These are phyloP conservation scores for Suhomyces yuchorum DNA, from an alignment of 1,139 yeast genomes.

Conservation along the genomic window DNA sequence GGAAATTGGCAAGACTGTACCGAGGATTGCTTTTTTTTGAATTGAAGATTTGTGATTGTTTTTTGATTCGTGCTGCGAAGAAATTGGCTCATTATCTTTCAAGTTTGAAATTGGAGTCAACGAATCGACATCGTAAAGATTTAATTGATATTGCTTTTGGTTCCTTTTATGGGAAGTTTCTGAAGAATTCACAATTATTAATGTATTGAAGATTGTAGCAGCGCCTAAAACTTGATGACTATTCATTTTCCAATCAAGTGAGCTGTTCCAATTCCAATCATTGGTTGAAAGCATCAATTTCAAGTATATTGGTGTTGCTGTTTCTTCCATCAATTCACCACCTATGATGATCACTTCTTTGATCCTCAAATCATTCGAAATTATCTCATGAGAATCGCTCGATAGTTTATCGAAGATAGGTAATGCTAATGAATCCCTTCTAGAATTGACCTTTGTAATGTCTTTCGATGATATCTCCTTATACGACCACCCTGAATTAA, in stretches of 20 bases:
- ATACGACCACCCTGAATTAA: conserved; percentile 61
- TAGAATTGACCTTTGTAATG: conserved; percentile 41
- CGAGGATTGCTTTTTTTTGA: conserved; percentile 35
- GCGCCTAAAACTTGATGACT: conserved; percentile 40
- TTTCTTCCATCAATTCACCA: conserved; percentile 32
- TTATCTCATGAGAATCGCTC: conserved; percentile 20
- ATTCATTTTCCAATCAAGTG: conserved; percentile 19
- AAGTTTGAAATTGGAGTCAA: conserved; percentile 27
- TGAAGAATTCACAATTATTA: conserved; percentile 36
- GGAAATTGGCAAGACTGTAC: conserved; percentile 38
- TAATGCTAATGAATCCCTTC: conserved; percentile 48
- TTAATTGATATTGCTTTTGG: conserved; percentile 25
- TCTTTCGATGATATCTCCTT: conserved; percentile 25
- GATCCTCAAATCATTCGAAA: conserved; percentile 27
- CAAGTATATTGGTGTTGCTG: conserved; percentile 45
- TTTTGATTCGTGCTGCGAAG: background rate
- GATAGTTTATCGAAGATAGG: conserved; percentile 42
- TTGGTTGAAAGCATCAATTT: conserved; percentile 34
- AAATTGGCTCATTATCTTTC: conserved; percentile 16
- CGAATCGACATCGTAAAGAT: conserved; percentile 28
- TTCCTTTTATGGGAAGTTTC: conserved; percentile 14
- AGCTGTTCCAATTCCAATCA: conserved; percentile 47
- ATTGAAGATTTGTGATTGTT: conserved; percentile 12
- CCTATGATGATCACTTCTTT: conserved; percentile 39
- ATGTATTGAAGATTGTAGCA: conserved; percentile 46